phyloP scores from a whole-genome alignment of 2,329 filamentous ascomycete species.

The Trichophyton verrucosum region DNA sequence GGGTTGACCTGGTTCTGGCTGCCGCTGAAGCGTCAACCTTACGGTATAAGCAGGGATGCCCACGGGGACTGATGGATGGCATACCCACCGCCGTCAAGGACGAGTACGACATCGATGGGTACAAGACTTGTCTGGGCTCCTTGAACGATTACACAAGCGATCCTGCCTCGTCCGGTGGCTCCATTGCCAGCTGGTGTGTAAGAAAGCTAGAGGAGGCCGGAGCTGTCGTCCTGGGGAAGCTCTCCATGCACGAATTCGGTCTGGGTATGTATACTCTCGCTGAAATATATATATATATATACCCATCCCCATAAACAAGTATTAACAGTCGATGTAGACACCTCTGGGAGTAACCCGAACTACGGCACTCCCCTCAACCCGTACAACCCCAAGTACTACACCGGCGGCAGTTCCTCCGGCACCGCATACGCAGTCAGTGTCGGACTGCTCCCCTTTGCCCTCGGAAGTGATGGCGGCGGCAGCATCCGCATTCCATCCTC shows the following conservation, averaged over 20 bases:
- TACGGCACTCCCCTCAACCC: slow-evolving; percentile 62
- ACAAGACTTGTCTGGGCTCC: slow-evolving; percentile 50
- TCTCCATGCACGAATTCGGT: slow-evolving; percentile 62
- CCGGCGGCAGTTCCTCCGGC: slow-evolving; percentile 62
- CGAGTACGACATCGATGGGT: slow-evolving; percentile 55
- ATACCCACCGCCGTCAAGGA: slow-evolving; percentile 69
- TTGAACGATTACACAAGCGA: slow-evolving; percentile 39
- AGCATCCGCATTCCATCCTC: slow-evolving; percentile 9
- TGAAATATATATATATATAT: too few relatives aligned
- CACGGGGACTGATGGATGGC: slow-evolving; percentile 58
- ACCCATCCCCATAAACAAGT: too few relatives aligned
- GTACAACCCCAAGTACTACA: slow-evolving; percentile 58
- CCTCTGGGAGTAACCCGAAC: slow-evolving; percentile 58
- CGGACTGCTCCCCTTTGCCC: slow-evolving; percentile 46
- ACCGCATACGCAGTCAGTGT: slow-evolving; percentile 52
- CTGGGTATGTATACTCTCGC: slow-evolving; percentile 33
- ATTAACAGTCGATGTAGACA: slow-evolving; percentile 34
- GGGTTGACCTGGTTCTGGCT: slow-evolving; percentile 48
- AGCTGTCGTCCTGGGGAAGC: slow-evolving; percentile 58
- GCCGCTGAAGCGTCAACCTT: slow-evolving; percentile 61
- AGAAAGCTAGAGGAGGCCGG: slow-evolving; percentile 54
- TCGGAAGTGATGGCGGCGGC: slow-evolving; percentile 9
- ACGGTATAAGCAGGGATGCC: slow-evolving; percentile 52
- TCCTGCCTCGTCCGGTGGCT: slow-evolving; percentile 22
- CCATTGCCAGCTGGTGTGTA: slow-evolving; percentile 51